Base-by-base conservation (phyloP, 2,329 filamentous ascomycete species). In the Pyrenophora tritici-repentis region DNA sequence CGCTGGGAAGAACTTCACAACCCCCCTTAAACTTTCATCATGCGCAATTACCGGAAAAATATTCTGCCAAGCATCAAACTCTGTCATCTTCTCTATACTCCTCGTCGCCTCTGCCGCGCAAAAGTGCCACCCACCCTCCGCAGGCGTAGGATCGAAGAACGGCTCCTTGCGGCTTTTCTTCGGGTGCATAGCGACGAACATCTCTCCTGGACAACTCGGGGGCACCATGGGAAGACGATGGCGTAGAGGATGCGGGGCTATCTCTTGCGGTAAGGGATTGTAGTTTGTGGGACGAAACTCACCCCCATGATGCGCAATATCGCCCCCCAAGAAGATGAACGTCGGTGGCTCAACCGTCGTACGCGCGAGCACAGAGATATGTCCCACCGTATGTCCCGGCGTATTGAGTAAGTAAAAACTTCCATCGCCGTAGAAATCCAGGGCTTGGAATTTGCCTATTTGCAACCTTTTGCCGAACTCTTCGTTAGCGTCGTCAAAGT, bases 1-100 rank as follows among this genome's bases (percentile, higher is more conserved):
- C 7, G 7, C 20, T 17, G 22, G 38, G 29, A 9, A 40, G 6
- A 29, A 7, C 4, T 31, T 8, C 6, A 17, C 22, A 4, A 40
- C 6, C 9, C 22, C 8, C 5, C 14, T 38, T 4, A 39, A 9
- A 16, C 24, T 40, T 18, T 38, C 16, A 16, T 47, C 24, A 38
- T 47, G 36, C 3, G 26, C 14, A 12, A 47, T 40, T 4, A 47
- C 26, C 5, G 12, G 37, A 43, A 57, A 34, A 40, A 41, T 57
- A 22, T 33, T 48, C 18, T 47, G 22, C n/a, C 40, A 33, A 7
- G 26, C 43, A 17, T 40, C 13, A 17, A 42, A 36, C 18, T 42
- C 29, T 3, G 17, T 29, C n/a, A 47, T 22, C 14, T 40, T 47
- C 16, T 33, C n/a, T 2, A 47, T 39, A 9, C 22, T 39, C 6